phyloP scores from a whole-genome alignment of 352 stramenopile species.

The Phytophthora constricta region DNA sequence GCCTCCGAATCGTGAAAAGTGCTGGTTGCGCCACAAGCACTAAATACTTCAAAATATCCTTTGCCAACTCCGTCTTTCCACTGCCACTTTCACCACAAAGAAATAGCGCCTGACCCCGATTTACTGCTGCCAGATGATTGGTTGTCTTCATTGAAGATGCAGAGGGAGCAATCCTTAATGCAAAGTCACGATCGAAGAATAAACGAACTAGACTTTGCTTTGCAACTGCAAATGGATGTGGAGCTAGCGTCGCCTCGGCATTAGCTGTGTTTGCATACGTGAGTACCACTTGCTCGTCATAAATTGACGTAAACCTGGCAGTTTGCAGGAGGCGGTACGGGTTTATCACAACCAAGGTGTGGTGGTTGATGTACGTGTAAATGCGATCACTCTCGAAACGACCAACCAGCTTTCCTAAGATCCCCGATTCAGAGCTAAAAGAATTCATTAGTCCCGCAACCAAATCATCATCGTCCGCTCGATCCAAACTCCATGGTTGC shows the following conservation, averaged over 20 bases:
- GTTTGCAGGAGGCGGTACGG: slow-evolving; percentile 80
- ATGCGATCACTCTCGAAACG: slow-evolving; percentile 61
- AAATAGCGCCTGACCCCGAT: slow-evolving; percentile 42
- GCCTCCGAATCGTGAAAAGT: slow-evolving; percentile 13
- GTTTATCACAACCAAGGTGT: slow-evolving; percentile 74
- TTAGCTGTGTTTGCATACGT: slow-evolving; percentile 60
- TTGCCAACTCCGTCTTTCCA: slow-evolving; percentile 79
- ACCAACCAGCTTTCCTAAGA: slow-evolving; percentile 30
- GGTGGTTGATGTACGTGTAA: slow-evolving; percentile 68
- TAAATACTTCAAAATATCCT: slow-evolving; percentile 82
- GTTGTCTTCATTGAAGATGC: slow-evolving; percentile 11
- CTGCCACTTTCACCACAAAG: slow-evolving; percentile 74
- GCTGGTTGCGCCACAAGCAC: slow-evolving; percentile 61
- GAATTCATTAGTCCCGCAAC: background rate
- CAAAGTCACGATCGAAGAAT: slow-evolving; percentile 37
- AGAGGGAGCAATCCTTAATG: no score
- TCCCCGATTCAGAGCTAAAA: slow-evolving; percentile 11
- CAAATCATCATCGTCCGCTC: slow-evolving; percentile 52
- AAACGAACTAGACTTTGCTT: slow-evolving; percentile 64
- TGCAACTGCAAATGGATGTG: slow-evolving; percentile 77
- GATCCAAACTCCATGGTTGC: slow-evolving; percentile 65
- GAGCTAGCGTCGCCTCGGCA: slow-evolving; percentile 47
- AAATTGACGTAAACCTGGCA: slow-evolving; percentile 78
- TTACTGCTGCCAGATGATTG: background rate
- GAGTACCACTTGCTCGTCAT: slow-evolving; percentile 81